Evolutionary conservation across 2,329 filamentous ascomycete genomes (phyloP), one percentile per base, ranked within the genome.

Genomic region (Fonsecaea erecta): DNA sequence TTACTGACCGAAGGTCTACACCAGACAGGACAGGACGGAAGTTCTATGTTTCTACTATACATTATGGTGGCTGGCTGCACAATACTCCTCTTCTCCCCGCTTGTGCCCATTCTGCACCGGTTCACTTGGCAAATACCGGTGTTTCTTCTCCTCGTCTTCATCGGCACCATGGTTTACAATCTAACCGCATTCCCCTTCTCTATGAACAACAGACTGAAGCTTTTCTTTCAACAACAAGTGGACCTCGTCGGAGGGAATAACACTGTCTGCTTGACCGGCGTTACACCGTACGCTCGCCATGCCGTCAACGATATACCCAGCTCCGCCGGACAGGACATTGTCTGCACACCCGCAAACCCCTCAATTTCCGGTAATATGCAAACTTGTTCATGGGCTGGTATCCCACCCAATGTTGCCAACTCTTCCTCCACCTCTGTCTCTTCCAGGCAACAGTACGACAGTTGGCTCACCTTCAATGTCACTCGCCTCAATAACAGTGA

Each of bases 101-200:
- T 92, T 2, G 85, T 88, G 0, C 95, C 95, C 0, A 96, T 96
- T 74, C 83, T 97, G 46, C 93, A 98, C 75, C 89, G 94, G 51
- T 87, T 95, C 68, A 92, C 89, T 1, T 90, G 90, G 74, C 92
- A 96, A 65, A 76, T 98, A 3, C 93, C 95, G 0, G 80, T 89
- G 0, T 88, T 96, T 71, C 77, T 97, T 16, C 82, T 96, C 30
- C 74, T 89, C 12, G 80, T 97, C 8, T 91, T 93, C 67, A 73
- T 86, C 26, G 91, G 84, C 32, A 96, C 92, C 0, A 79, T 96
- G 30, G 84, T 93, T 62, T 98, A 97, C 81, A 96, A 96, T 74
- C 85, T 97, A 3, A 79, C 86, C 1, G 91, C 91, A 1, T 97
- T 97, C 76, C 95, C 95, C 0, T 98, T 98, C 78, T 95, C 92